phyloP scores from a whole-genome alignment of 371 early-diverging fungal species.

The Umbelopsis sp. region DNA sequence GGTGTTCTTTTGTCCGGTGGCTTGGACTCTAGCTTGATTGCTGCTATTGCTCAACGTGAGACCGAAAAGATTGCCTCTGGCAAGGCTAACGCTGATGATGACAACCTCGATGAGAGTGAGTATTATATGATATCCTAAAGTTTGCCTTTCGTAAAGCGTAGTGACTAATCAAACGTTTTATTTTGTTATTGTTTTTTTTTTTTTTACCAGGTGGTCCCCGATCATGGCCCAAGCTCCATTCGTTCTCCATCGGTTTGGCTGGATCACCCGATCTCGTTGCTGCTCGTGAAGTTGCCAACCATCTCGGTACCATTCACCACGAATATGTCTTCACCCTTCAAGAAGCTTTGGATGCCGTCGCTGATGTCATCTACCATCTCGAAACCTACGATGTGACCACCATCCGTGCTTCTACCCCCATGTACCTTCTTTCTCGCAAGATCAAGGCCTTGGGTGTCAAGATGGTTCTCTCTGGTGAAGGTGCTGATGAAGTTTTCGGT shows the following conservation, averaged over 20 bases:
- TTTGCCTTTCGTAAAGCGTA: no score
- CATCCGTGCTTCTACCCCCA: conserved; percentile 95
- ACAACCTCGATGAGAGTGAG: conserved; percentile 75
- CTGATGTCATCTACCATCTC: conserved; percentile 93
- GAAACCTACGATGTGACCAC: conserved; percentile 99
- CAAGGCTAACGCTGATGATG: conserved; percentile 44
- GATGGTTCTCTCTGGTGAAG: conserved; percentile 98
- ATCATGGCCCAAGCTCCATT: conserved; percentile 88
- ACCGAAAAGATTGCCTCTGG: conserved; percentile 62
- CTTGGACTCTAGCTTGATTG: conserved; percentile 93
- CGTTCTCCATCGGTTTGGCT: conserved; percentile 94
- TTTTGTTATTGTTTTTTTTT: background rate
- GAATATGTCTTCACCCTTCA: conserved; percentile 93
- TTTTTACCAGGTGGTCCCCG: conserved; percentile 44
- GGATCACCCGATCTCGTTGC: conserved; percentile 95
- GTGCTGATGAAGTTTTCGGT: conserved; percentile 95
- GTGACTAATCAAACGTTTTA: background rate
- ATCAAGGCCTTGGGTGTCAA: conserved; percentile 98
- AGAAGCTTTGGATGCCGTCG: conserved; percentile 94
- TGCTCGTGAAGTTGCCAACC: conserved; percentile 88
- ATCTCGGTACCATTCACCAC: conserved; percentile 90
- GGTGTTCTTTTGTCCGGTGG: conserved; percentile 96
- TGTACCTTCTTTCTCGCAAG: conserved; percentile 94
- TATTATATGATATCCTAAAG: background rate
- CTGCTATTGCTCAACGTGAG: conserved; percentile 88